Evolutionary conservation across 2,329 filamentous ascomycete species (phyloP), one percentile per base, ranked within the genome.

Genomic region (Venturia nashicola): DNA sequence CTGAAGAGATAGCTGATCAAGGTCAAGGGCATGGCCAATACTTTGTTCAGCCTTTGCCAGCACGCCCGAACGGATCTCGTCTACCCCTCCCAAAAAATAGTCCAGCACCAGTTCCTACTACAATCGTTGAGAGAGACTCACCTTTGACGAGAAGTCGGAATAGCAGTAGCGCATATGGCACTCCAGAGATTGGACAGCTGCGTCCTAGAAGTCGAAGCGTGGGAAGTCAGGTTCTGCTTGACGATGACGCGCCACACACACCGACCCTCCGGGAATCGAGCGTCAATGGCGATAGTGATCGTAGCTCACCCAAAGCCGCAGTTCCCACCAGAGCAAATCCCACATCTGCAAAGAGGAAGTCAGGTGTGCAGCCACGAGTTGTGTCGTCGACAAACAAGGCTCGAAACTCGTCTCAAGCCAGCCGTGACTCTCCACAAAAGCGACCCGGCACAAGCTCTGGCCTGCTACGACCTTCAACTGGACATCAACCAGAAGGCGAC

Each of bases 61-160:
- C 71, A 78, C 64, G 77, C 78, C 39, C 48, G 34, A 77, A 83
- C 76, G 78, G 83, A 3, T 96, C 93, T 55, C 86, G 90, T 63
- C 97, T 99, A 72, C 94, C 94, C 0, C 82, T 97, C 44, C 86
- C 91, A 39, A 92, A 90, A 70, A 79, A 83, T 16, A 96, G 90
- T 72, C 88, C 89, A 2, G 82, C 85, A 23, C 91, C 91, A 12
- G 86, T 95, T 65, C 83, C 89, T 1, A 74, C 83, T 61, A 84
- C 88, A 61, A 84, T 87, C 67, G 79, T 90, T 57, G 91, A 93
- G 68, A 84, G 91, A 67, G 88, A 91, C 69, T 86, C 84, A 32
- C 86, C 85, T 27, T 78, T 87, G 55, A 77, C 82, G 63, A 84
- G 91, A 65, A 83, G 80, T 63, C 76, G 82, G 61, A 79, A 80